Evolutionary conservation across 2,329 filamentous ascomycete species (phyloP).

Genomic region (Alternaria atra): DNA sequence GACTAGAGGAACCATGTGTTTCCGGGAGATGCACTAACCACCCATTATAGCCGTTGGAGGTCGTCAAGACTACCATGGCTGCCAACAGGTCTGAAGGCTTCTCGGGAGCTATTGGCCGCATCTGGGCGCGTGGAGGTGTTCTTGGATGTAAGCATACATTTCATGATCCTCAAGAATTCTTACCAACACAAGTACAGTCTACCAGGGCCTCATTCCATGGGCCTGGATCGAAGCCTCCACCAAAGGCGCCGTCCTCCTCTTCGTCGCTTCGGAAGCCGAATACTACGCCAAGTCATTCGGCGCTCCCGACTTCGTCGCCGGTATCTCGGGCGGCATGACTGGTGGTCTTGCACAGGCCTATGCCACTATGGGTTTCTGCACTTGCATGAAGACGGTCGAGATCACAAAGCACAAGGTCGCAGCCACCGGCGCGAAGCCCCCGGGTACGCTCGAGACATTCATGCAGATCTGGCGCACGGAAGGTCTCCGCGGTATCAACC

Average conservation of each 20-base stretch:
- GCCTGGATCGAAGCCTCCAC: constrained; percentile 99
- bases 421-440: constrained; percentile 80
- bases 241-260: constrained; percentile 98
- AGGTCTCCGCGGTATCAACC: constrained; percentile 96
- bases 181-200: constrained; percentile 69
- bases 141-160: constrained; percentile 81
- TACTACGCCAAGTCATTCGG: constrained; percentile 88
- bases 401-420: constrained; percentile 98
- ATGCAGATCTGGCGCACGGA: constrained; percentile 96
- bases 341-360: constrained; percentile 98
- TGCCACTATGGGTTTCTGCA: constrained; percentile 99
- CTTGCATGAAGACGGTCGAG: constrained; percentile 99
- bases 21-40: constrained; percentile 54
- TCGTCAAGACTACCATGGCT: constrained; percentile 99
- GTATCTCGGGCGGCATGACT: constrained; percentile 89
- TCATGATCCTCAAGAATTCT: constrained; percentile 49
- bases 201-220: constrained; percentile 94
- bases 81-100: constrained; percentile 93
- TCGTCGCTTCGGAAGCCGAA: constrained; percentile 97
- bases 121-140: constrained; percentile 93
- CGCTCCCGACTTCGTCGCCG: constrained; percentile 84
- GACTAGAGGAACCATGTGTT: neutral
- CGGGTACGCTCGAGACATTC: constrained; percentile 93
- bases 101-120: constrained; percentile 78
- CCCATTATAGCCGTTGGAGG: constrained; percentile 84